A percentile compares a stretch with the other conserved stretches of the same genome.
These are phyloP conservation scores for Saxispiralis lemnorum DNA, from an alignment of 495 filamentous ascomycete genomes.

Conservation along the genomic window DNA sequence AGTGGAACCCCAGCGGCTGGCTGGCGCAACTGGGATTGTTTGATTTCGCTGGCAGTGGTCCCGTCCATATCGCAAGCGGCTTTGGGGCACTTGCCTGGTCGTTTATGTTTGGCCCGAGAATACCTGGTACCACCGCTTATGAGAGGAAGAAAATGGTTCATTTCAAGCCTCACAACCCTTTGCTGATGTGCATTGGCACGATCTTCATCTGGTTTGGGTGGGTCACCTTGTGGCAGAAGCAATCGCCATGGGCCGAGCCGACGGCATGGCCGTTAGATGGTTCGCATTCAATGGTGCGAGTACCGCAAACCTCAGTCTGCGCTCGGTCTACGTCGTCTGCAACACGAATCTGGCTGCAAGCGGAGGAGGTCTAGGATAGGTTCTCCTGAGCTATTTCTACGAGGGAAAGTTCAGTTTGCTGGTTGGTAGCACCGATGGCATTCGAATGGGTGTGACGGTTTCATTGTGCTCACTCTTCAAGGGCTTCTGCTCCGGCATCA, in stretches of 20 bases:
- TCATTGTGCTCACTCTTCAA: no score
- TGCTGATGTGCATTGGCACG: conserved; percentile 30
- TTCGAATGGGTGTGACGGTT: no score
- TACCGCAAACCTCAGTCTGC: conserved; percentile 13
- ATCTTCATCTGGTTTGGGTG: conserved; percentile 41
- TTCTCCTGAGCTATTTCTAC: conserved; percentile 14
- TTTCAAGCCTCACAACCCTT: conserved; percentile 16
- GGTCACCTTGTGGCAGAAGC: conserved; percentile 6
- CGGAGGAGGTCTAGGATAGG: conserved; percentile 17
- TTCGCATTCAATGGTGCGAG: conserved; percentile 19
- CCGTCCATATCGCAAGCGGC: conserved; percentile 88
- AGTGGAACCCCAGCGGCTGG: conserved; percentile 85
- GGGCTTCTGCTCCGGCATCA: conserved; percentile 39
- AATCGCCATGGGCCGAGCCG: background rate
- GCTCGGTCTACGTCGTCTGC: conserved; percentile 14
- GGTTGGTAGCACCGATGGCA: no score
- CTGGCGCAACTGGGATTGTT: conserved; percentile 65
- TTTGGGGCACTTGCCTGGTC: conserved; percentile 31
- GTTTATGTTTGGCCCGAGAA: conserved; percentile 11
- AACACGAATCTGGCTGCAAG: conserved; percentile 19
- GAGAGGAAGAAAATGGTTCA: conserved; percentile 9
- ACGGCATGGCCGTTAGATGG: background rate
- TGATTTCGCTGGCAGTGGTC: conserved; percentile 91
- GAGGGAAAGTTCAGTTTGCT: conserved; percentile 18
- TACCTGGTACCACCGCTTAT: conserved; percentile 2